Percentiles rank a stretch among this genome's conserved stretches.
These are phyloP conservation scores for Fraxinus americana DNA, from an alignment of 257 asterid genomes.

Conservation along the genomic window DNA sequence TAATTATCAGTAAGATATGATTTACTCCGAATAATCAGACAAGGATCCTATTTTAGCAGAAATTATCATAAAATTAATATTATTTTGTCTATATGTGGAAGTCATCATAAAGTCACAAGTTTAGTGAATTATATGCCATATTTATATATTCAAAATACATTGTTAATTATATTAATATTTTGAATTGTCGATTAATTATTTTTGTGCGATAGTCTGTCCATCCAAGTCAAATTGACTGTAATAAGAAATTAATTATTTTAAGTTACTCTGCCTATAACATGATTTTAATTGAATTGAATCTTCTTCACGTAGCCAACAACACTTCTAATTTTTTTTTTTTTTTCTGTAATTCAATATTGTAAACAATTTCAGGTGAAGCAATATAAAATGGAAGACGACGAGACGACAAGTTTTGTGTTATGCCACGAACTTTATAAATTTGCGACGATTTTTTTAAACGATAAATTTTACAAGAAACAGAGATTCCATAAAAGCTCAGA, in stretches of 20 bases:
- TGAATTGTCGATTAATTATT: conserved; percentile 12
- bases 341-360: no score
- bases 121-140: background rate
- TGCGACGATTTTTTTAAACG: background rate
- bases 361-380: no score
- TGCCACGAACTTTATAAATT: background rate
- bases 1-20: conserved; percentile 23
- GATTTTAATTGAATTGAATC: no score
- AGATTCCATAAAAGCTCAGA: conserved; percentile 18
- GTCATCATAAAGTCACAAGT: background rate
- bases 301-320: no score
- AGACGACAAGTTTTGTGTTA: no score
- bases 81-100: background rate
- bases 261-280: no score
- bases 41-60: background rate
- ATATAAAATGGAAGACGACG: no score
- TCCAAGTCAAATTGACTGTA: conserved; percentile 11
- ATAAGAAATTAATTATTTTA: background rate
- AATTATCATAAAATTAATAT: background rate
- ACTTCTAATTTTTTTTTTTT: no score
- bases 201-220: background rate
- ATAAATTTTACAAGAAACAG: conserved; percentile 13
- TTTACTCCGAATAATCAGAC: conserved; percentile 26
- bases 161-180: conserved; percentile 8
- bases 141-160: no score